Conservation (phyloP, 345 rosid genomes). For the Hibiscus syriacus region DNA sequence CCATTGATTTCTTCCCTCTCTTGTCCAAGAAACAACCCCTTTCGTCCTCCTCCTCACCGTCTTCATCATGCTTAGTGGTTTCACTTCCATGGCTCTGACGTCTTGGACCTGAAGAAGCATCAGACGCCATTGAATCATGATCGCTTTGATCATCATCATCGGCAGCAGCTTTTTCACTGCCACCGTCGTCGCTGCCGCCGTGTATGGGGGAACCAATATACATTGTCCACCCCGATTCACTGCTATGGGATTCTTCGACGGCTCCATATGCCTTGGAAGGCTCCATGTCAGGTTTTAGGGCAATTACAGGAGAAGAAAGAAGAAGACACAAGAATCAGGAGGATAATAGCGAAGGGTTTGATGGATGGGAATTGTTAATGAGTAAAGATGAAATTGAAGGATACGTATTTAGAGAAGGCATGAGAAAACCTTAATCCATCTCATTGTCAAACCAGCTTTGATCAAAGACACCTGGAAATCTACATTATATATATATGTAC, state of each 20-base stretch:
- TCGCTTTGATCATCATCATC: conserved; percentile 16
- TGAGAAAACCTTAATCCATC: neutral
- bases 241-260: conserved; percentile 44
- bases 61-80: neutral
- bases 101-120: conserved; percentile 61
- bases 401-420: neutral
- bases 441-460: conserved; percentile 17
- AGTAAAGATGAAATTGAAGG: conserved; percentile 4
- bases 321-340: neutral
- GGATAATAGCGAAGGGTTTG: neutral
- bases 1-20: conserved; percentile 10
- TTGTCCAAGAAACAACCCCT: neutral
- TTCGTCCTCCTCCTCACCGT: neutral
- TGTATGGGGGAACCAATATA: conserved; percentile 45
- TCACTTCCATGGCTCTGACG: too few relatives aligned
- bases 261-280: conserved; percentile 37
- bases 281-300: conserved; percentile 25
- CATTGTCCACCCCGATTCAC: conserved; percentile 74
- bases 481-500: conserved; percentile 23
- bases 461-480: conserved; percentile 22
- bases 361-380: conserved; percentile 8
- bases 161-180: neutral
- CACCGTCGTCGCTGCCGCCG: neutral
- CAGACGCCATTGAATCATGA: conserved; percentile 71
- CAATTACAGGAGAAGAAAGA: neutral